Base-by-base conservation (phyloP, 1,284 basidiomycete species). In the Sanghuangporus sanghuang region DNA sequence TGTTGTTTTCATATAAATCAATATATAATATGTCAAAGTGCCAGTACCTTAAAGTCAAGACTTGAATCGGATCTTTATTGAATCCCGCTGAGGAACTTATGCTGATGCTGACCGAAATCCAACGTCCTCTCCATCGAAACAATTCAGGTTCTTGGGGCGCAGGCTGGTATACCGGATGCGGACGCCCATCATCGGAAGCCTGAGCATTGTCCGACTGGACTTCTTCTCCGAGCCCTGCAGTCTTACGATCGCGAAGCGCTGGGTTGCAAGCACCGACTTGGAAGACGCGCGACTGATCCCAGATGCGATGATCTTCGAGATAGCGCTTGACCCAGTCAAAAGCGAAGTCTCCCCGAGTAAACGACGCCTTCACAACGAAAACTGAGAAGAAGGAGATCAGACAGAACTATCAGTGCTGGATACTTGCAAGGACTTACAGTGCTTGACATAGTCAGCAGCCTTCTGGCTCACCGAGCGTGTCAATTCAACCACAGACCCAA, bases 251-350 rank as follows among this genome's bases (percentile, higher is more conserved):
- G 3, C 49, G 59, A 12, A 49, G 42, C 35, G 40, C n/a, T 12
- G 63, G 63, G 27, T 57, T 64, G 48, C 63, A 61, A 5, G 63
- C 53, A 16, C 52, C 39, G 9, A 64, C 63, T 14, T 46, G 59
- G 27, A 64, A 64, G 9, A 64, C 54, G 52, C 63, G 63, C 21
- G 63, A 64, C 8, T 64, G 42, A 23, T 64, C 59, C 63, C 63
- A 64, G 35, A 64, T 44, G 12, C 39, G 52, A 7, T 49, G 32
- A 36, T 61, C 53, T 39, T 64, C 63, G 11, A 64, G 63, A 35
- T 64, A 64, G 16, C 52, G 59, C 36, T 61, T 56, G 8, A 64
- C 59, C 63, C 63, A 64, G 38, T 64, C 63, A 44, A 57, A 64
- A 9, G 63, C 63, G 36, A 61, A 64, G 36, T 64, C 63, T 42